phyloP scores from a whole-genome alignment of 2,329 filamentous ascomycete species.

The Ceratocystis albifundus region DNA sequence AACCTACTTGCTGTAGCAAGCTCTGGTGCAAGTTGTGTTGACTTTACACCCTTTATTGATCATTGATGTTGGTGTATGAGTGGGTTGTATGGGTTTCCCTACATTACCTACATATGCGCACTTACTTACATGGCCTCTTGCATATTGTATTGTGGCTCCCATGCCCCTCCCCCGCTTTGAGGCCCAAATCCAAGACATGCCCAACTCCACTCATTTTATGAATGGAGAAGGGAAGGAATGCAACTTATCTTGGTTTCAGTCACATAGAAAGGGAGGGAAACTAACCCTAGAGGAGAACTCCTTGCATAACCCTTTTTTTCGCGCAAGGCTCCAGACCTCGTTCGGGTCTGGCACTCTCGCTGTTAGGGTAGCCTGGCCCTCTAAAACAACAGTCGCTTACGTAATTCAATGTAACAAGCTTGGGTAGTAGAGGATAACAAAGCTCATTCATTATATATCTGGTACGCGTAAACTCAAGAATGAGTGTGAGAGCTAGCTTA shows the following conservation, averaged over 20 bases:
- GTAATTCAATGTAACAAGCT: background rate
- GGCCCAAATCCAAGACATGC: background rate
- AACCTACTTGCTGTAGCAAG: background rate
- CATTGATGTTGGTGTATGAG: no score
- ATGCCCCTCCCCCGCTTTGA: conserved; percentile 11
- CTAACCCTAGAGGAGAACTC: no score
- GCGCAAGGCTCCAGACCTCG: background rate
- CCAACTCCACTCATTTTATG: background rate
- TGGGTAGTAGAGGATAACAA: background rate
- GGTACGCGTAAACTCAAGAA: background rate
- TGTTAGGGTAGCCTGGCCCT: background rate
- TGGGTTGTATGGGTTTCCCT: no score
- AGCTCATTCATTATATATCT: background rate
- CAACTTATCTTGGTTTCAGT: background rate
- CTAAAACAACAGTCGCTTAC: background rate
- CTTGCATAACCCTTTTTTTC: no score
- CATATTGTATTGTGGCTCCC: background rate
- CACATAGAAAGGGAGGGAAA: background rate
- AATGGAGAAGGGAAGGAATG: background rate
- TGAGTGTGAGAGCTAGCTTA: background rate
- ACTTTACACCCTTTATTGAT: no score
- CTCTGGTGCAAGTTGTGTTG: background rate
- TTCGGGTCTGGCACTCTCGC: background rate
- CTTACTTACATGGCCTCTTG: conserved; percentile 1
- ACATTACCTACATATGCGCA: background rate